Conservation (phyloP, 2,329 filamentous ascomycete species). For the Passalora sequoiae region DNA sequence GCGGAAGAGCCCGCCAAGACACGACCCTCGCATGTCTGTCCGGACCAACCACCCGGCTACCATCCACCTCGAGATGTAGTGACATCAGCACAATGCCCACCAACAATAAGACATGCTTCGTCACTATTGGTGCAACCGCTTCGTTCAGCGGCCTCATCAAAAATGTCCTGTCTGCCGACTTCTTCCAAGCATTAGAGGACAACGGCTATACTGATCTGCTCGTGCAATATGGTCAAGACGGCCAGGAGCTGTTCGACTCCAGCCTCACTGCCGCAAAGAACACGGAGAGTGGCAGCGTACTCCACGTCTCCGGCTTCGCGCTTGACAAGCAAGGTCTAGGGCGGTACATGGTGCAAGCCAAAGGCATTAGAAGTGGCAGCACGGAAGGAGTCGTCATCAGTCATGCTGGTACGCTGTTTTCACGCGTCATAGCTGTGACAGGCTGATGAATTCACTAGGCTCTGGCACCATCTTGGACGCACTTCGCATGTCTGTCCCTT, state of each 20-base stretch:
- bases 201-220: constrained; percentile 65
- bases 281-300: constrained; percentile 13
- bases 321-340: constrained; percentile 59
- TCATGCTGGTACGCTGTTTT: constrained; percentile 66
- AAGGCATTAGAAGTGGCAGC: constrained; percentile 35
- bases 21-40: no score
- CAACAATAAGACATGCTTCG: constrained; percentile 58
- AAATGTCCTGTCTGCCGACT: constrained; percentile 57
- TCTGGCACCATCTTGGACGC: constrained; percentile 86
- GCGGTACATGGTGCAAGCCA: constrained; percentile 53
- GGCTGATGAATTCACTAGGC: constrained; percentile 49
- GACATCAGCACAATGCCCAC: constrained; percentile 16
- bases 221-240: constrained; percentile 74
- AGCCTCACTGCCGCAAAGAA: constrained; percentile 27
- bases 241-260: constrained; percentile 50
- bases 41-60: no score
- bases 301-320: constrained; percentile 59
- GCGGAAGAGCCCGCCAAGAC: constrained; percentile 1
- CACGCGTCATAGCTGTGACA: neutral
- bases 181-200: constrained; percentile 56
- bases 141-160: constrained; percentile 68
- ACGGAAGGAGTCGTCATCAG: constrained; percentile 71
- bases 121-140: constrained; percentile 89
- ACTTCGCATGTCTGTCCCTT: constrained; percentile 64
- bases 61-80: no score